Conservation (phyloP, 169 alveolate genomes). For the Cryptosporidium ubiquitum region DNA sequence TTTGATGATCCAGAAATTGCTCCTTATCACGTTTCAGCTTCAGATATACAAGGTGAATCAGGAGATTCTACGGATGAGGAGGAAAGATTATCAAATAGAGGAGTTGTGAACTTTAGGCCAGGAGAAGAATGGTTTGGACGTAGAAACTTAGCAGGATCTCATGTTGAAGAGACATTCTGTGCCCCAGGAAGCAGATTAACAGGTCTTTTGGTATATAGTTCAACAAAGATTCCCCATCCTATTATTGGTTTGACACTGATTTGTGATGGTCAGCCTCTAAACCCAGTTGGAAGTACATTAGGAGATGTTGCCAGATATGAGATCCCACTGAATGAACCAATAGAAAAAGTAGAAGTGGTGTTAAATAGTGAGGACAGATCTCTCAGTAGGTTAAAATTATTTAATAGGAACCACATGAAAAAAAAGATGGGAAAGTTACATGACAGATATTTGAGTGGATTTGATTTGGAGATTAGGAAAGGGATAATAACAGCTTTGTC, state of each 20-base stretch:
- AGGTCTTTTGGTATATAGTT: conserved; percentile 37
- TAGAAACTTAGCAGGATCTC: conserved; percentile 31
- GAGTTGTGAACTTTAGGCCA: conserved; percentile 51
- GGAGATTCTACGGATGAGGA: conserved; percentile 12
- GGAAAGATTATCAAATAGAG: conserved; percentile 5
- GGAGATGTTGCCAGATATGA: conserved; percentile 67
- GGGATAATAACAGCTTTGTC: conserved; percentile 57
- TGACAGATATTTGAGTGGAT: conserved; percentile 54
- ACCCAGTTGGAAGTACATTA: conserved; percentile 71
- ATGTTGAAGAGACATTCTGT: conserved; percentile 57
- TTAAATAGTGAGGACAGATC: conserved; percentile 61
- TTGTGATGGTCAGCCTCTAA: conserved; percentile 55
- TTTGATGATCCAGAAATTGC: conserved; percentile 6
- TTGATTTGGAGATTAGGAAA: conserved; percentile 54
- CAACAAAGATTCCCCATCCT: conserved; percentile 21
- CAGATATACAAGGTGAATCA: background rate
- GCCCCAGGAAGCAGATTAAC: conserved; percentile 61
- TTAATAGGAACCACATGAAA: conserved; percentile 45
- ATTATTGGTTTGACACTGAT: conserved; percentile 67
- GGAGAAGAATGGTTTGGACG: conserved; percentile 74
- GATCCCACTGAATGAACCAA: conserved; percentile 65
- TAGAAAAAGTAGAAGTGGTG: conserved; percentile 62
- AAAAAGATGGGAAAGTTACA: conserved; percentile 62
- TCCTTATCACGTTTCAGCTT: conserved; percentile 53
- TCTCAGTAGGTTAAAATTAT: conserved; percentile 26